Conservation (phyloP, 208 protist genomes). For the Trypanosoma congolense region DNA sequence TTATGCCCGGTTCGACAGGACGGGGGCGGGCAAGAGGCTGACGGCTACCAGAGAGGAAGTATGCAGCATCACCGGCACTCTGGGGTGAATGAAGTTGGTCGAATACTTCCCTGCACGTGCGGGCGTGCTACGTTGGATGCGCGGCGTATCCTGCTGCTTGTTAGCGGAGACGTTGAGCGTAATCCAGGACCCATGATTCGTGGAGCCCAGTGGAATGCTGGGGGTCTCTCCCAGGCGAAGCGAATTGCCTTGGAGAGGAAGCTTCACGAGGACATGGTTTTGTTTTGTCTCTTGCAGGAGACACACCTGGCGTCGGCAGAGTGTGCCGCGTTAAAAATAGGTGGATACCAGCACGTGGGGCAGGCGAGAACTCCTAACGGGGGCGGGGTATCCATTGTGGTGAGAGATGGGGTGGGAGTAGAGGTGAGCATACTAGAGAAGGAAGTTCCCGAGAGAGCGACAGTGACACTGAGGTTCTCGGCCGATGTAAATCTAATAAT, state of each 20-base stretch:
- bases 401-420: too few relatives aligned
- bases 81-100: constrained; percentile 4
- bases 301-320: background rate
- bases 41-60: constrained; percentile 17
- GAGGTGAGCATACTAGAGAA: background rate
- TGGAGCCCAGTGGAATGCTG: constrained; percentile 12
- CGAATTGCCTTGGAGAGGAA: constrained; percentile 1
- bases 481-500: background rate
- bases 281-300: constrained; percentile 15
- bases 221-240: constrained; percentile 8
- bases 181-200: constrained; percentile 6
- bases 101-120: constrained; percentile 15
- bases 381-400: too few relatives aligned
- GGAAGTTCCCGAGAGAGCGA: background rate
- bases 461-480: background rate
- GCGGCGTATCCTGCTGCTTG: background rate
- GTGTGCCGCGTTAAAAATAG: constrained; percentile 8
- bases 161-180: constrained; percentile 1
- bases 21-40: constrained; percentile 1
- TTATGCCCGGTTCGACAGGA: background rate
- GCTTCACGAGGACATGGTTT: constrained; percentile 5
- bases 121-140: background rate
- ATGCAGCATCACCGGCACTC: constrained; percentile 8
- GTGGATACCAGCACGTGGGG: constrained; percentile 14
- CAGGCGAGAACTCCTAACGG: constrained; percentile 8